Evolutionary conservation across 208 protist species (phyloP), one percentile per base, ranked within the genome.

Genomic region (Angomonas ambiguus): DNA sequence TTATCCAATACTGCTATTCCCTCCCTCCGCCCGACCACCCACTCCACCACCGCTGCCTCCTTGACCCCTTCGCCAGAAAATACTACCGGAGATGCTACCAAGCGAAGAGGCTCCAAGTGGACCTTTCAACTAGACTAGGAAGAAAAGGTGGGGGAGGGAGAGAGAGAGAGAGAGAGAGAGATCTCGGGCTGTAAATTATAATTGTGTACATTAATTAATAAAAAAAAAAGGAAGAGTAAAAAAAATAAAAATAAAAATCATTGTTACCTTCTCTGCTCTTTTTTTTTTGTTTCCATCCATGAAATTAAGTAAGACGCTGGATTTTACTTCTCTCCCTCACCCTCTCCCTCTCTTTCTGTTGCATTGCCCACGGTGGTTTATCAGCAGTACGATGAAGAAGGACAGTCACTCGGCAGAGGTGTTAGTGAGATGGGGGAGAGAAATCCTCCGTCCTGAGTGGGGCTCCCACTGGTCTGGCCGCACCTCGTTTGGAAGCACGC

Each of bases 261-360:
- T n/a, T n/a, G n/a, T n/a, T n/a, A n/a, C n/a, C n/a, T n/a, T n/a
- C n/a, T n/a, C n/a, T n/a, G n/a, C n/a, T n/a, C n/a, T n/a, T n/a
- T n/a, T n/a, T n/a, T n/a, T n/a, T n/a, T n/a, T n/a, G n/a, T n/a
- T n/a, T n/a, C n/a, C n/a, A n/a, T n/a, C n/a, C n/a, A n/a, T n/a
- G n/a, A n/a, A n/a, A n/a, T n/a, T n/a, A 41, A 41, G 13, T 41
- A 41, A 18, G 35, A 41, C 35, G 8, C 35, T 13, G 8, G 13
- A 41, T 13, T 13, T 33, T 61, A 48, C 41, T 25, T 62, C 65
- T 45, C 32, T 63, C 49, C 66, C 59, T 56, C 69, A 53, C 20
- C 38, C n/a, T 68, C 53, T 70, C 58, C 62, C 55, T 77, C 33
- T 71, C 42, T 65, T 66, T 41, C 32, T 51, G 30, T 24, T 60